These are phyloP conservation scores for Gremmenia infestans DNA, from an alignment of 2,329 filamentous ascomycete species.

Conservation along the genomic window DNA sequence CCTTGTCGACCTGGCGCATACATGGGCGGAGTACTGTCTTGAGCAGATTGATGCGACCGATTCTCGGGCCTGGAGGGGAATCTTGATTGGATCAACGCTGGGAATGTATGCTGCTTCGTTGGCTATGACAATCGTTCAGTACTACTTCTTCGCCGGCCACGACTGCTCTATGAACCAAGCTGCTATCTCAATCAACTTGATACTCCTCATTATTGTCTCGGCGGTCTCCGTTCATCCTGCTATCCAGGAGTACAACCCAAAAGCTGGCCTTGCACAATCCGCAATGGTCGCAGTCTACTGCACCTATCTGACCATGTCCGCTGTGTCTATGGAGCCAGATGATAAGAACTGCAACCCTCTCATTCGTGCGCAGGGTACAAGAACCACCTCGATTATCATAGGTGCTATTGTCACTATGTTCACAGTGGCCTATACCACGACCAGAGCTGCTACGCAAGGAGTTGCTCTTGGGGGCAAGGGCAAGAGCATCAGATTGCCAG, in stretches of 20 bases:
- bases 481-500: slow-evolving; percentile 55
- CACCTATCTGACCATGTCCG: slow-evolving; percentile 97
- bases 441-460: slow-evolving; percentile 87
- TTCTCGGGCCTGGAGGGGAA: slow-evolving; percentile 74
- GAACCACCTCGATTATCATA: slow-evolving; percentile 85
- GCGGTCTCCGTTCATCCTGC: slow-evolving; percentile 82
- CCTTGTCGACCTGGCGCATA: slow-evolving; percentile 90
- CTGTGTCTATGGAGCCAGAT: slow-evolving; percentile 97
- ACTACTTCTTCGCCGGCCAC: slow-evolving; percentile 83
- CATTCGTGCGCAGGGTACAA: slow-evolving; percentile 75
- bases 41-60: slow-evolving; percentile 88
- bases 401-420: slow-evolving; percentile 95
- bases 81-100: slow-evolving; percentile 87
- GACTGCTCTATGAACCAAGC: slow-evolving; percentile 95
- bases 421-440: slow-evolving; percentile 96
- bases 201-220: slow-evolving; percentile 77
- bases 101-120: slow-evolving; percentile 90
- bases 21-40: slow-evolving; percentile 95
- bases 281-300: slow-evolving; percentile 98
- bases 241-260: slow-evolving; percentile 87
- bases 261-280: slow-evolving; percentile 92
- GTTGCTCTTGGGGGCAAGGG: slow-evolving; percentile 64
- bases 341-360: slow-evolving; percentile 92
- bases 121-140: slow-evolving; percentile 94
- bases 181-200: slow-evolving; percentile 87